Evolutionary conservation across 2,329 filamentous ascomycete genomes (phyloP), one percentile per base, ranked within the genome.

Genomic region (Hortaea werneckii): DNA sequence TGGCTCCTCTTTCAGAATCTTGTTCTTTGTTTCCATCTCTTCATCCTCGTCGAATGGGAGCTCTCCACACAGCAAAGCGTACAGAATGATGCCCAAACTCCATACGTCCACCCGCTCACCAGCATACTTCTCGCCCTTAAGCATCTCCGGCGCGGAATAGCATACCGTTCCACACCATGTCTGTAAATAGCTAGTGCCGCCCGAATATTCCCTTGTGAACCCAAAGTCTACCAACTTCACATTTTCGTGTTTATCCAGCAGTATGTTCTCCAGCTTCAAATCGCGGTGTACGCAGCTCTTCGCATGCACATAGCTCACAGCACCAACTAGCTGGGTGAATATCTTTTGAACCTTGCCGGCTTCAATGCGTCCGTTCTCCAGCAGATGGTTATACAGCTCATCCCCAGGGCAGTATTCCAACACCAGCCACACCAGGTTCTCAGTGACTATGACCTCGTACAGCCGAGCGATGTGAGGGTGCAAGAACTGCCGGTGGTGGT

Each of bases 201-300:
- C 90, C 66, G 95, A 88, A 65, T 98, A 98, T 68, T 98, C 92
- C 54, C 92, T 78, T 8, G 92, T 98, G 63, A 98, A 98, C 12
- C 92, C 92, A 70, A 98, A 98, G 65, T 98, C 92, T 55, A 94
- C 90, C 50, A 98, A 71, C 69, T 98, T 98, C 56, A 98, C 92
- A 60, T 96, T 95, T 62, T 94, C 90, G 62, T 95, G 77, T 65
- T 94, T 96, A 70, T 98, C 92, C 55, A 98, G 77, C 40, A 98
- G 72, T 48, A 98, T 95, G 61, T 94, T 94, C 64, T 98, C 92
- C 59, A 98, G 76, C 67, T 98, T 98, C 45, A 98, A 72, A 64
- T 98, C 92, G 56, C 92, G 86, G 65, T 98, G 92, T 30, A 98
- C 92, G 63, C 92, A 98, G 5, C 85, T 89, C 59, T 94, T 89